A percentile compares a stretch with the other conserved stretches of the same genome.
phyloP scores from a whole-genome alignment of 306 rosid genomes.

The barrel medic (Medicago truncatula) region DNA sequence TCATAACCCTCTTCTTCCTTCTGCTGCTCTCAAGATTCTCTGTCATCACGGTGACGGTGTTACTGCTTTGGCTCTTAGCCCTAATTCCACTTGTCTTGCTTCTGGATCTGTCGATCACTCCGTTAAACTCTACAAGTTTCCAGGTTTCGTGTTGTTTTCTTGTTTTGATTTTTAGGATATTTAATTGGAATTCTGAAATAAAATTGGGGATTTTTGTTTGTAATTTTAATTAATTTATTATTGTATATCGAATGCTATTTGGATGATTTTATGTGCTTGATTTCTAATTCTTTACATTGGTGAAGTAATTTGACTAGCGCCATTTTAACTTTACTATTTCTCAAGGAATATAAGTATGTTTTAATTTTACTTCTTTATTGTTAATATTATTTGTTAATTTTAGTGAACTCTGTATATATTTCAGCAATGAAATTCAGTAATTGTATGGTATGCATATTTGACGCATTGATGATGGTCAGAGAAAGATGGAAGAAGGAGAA shows the following conservation, averaged over 20 bases:
- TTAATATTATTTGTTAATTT: neutral
- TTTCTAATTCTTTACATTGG: no score
- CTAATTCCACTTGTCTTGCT: conserved; percentile 93
- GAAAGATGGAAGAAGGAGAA: no score
- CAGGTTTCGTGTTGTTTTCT: conserved; percentile 50
- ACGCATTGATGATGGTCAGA: no score
- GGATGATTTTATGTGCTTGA: neutral
- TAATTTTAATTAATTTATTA: neutral
- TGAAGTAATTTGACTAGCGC: neutral
- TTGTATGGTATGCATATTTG: no score
- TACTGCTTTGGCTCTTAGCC: conserved; percentile 88
- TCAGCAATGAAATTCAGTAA: neutral
- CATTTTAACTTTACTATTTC: neutral
- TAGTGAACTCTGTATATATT: neutral
- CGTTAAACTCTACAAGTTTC: conserved; percentile 97
- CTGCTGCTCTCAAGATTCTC: conserved; percentile 70
- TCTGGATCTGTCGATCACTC: conserved; percentile 94
- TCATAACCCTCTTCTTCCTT: conserved; percentile 73
- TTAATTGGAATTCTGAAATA: neutral
- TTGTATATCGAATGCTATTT: neutral
- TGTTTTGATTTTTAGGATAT: neutral
- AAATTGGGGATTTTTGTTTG: conserved; percentile 3
- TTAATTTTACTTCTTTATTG: neutral
- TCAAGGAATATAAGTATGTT: neutral
- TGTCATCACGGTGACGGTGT: conserved; percentile 95